These are phyloP conservation scores for Eucalyptus caleyi DNA, from an alignment of 345 rosid species.

Conservation along the genomic window DNA sequence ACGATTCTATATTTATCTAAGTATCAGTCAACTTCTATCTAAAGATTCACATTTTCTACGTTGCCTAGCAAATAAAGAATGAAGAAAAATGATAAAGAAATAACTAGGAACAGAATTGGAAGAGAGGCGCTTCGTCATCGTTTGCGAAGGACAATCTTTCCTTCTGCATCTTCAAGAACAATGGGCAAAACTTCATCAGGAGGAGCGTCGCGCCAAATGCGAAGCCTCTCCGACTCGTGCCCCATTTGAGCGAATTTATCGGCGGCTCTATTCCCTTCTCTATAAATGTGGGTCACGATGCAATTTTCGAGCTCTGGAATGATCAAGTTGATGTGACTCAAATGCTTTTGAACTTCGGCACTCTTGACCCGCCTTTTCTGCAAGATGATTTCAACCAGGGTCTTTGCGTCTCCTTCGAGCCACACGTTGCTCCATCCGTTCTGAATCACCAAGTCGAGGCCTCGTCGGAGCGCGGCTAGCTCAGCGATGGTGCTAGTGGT, in stretches of 20 bases:
- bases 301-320: slow-evolving; percentile 45
- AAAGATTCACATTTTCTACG: neutral
- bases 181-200: slow-evolving; percentile 45
- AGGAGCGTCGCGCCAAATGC: slow-evolving; percentile 42
- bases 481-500: slow-evolving; percentile 65
- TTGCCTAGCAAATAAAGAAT: neutral
- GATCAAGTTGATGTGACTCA: slow-evolving; percentile 32
- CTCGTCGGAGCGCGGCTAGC: slow-evolving; percentile 58
- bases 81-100: neutral
- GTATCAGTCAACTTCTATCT: neutral
- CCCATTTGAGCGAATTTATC: slow-evolving; percentile 64
- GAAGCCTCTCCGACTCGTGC: slow-evolving; percentile 38
- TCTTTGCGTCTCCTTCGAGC: slow-evolving; percentile 78
- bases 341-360: slow-evolving; percentile 23
- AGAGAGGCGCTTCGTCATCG: neutral
- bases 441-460: slow-evolving; percentile 66
- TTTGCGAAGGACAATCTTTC: slow-evolving; percentile 44
- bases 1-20: neutral
- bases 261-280: slow-evolving; percentile 80
- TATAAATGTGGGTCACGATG: slow-evolving; percentile 35
- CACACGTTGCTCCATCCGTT: slow-evolving; percentile 64
- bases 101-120: neutral
- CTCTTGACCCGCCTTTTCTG: slow-evolving; percentile 36
- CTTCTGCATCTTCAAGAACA: slow-evolving; percentile 61
- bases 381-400: slow-evolving; percentile 43